Base-by-base conservation (phyloP, 495 filamentous ascomycete species). In the Aspergillus carlsbadensis region DNA sequence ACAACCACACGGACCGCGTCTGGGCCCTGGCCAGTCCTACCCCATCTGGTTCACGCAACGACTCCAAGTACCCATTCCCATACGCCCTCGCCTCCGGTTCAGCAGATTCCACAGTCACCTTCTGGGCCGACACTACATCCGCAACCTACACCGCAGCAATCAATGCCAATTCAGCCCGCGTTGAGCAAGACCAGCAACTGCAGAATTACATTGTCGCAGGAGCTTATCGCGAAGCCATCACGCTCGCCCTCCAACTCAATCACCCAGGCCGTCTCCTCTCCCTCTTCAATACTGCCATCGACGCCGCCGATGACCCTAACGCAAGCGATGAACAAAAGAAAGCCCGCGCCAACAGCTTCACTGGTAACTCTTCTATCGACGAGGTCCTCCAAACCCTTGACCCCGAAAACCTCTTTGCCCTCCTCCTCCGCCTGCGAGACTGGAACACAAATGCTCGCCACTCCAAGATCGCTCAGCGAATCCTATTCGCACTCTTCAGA, bases 391-490 rank as follows among this genome's bases (percentile, higher is more conserved):
- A 78, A 21, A 79, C 71, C n/a, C 81, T 99, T 0, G 86, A 84
- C 11, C 85, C 95, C 56, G 86, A 89, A 52, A 92, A 98, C 62
- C 80, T 99, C 13, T 90, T 86, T 62, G 76, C 78, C 7, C 81
- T 99, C 14, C 80, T 99, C 8, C 74, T 89, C 17, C 76, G 94
- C 34, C 66, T 97, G 42, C 77, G 95, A 24, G 93, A 98, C 72
- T 98, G 94, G 94, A 98, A 98, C 66, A 95, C 94, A 15, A 97
- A 96, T 58, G 92, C 89, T 0, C 79, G 90, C 54, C 94, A 89
- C n/a, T 85, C 91, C 8, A 79, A 81, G 2, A 84, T 97, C 24
- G 87, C 94, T 6, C 94, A 99, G 73, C 81, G 87, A 42, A 84
- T 98, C n/a, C 72, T 99, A 40, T 85, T 81, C 70, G 83, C 86